A percentile compares a stretch with the other conserved stretches of the same genome.
Evolutionary conservation across 108 stramenopile species (phyloP).

Genomic region (Nitzschia sp.): DNA sequence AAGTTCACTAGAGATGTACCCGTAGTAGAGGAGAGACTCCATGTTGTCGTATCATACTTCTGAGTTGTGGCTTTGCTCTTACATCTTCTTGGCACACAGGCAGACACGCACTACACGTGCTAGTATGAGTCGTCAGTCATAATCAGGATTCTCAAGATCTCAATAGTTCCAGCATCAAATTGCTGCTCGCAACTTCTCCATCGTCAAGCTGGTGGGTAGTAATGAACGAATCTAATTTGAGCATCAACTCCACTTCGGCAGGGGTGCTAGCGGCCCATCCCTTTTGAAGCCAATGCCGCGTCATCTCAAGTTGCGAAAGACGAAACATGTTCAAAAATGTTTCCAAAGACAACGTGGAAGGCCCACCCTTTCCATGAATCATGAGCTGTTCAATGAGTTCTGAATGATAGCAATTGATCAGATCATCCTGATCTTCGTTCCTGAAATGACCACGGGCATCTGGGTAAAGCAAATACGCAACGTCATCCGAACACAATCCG

Average conservation of each 20-base stretch:
- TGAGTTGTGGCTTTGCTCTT: no score
- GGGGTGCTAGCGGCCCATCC: not conserved
- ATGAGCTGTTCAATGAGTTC: conserved; percentile 10
- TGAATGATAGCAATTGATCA: conserved; percentile 9
- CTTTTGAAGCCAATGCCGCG: not conserved
- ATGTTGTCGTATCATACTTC: no score
- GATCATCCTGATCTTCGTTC: not conserved
- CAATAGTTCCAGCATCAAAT: no score
- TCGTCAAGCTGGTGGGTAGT: no score
- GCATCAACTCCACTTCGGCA: not conserved
- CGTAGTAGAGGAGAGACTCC: no score
- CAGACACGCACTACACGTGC: no score
- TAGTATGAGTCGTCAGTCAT: no score
- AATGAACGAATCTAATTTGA: not conserved
- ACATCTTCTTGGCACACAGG: no score
- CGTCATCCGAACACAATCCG: conserved; percentile 24
- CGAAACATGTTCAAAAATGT: not conserved
- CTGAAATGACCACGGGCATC: conserved; percentile 14
- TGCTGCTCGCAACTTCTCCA: no score
- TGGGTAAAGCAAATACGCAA: conserved; percentile 17
- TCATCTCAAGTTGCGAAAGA: conserved; percentile 1
- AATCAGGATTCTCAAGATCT: no score
- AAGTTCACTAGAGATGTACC: no score
- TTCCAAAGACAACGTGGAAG: conserved; percentile 11
- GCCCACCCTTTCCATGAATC: conserved; percentile 11